These are phyloP conservation scores for Naganishia vaughanmartiniae DNA, from an alignment of 768 basidiomycete genomes.

Conservation along the genomic window DNA sequence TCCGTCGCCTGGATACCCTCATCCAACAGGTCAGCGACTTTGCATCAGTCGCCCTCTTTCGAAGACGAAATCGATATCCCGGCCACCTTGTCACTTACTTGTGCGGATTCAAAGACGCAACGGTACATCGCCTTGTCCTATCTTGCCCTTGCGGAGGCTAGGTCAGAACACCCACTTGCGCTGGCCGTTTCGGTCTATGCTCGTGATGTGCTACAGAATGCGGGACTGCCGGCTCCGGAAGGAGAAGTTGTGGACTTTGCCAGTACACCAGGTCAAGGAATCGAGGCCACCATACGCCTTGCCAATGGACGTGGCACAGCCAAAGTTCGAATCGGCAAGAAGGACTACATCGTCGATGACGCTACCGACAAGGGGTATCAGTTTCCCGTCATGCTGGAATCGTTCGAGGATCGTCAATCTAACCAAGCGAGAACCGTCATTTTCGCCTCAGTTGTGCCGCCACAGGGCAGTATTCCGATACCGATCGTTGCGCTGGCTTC, in stretches of 20 bases:
- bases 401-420: constrained; percentile 71
- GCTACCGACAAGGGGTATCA: constrained; percentile 35
- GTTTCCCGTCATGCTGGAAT: constrained; percentile 62
- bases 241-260: constrained; percentile 72
- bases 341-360: constrained; percentile 59
- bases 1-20: constrained; percentile 67
- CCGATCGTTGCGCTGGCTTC: constrained; percentile 72
- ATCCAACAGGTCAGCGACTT: neutral
- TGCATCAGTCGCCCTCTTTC: constrained; percentile 17
- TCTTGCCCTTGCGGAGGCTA: constrained; percentile 79
- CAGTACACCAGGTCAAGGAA: constrained; percentile 83
- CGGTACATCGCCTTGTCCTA: constrained; percentile 64
- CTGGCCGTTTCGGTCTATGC: constrained; percentile 85
- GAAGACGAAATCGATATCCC: constrained; percentile 40
- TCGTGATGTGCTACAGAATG: constrained; percentile 43
- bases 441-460: constrained; percentile 65
- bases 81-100: constrained; percentile 41
- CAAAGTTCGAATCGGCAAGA: constrained; percentile 66
- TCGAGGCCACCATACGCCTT: constrained; percentile 66
- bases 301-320: constrained; percentile 50
- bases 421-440: constrained; percentile 77
- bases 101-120: constrained; percentile 43
- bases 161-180: constrained; percentile 94
- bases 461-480: constrained; percentile 43
- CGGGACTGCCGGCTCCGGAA: constrained; percentile 56